Base-by-base conservation (phyloP, 768 basidiomycete species). In the Lanmaoa rubissima region DNA sequence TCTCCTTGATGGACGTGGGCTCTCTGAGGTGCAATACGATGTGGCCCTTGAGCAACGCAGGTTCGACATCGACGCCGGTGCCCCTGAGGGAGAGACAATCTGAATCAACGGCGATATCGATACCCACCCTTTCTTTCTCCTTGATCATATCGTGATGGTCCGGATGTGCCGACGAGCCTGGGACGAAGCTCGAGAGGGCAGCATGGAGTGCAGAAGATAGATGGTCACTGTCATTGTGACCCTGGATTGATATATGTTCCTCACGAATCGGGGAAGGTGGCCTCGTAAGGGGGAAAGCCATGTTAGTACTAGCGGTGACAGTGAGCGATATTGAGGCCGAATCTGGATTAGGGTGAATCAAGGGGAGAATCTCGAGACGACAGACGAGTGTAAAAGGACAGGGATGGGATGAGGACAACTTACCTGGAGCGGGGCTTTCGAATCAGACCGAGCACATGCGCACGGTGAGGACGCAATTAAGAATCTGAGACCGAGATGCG, bases 21-120 rank as follows among this genome's bases (percentile, higher is more conserved):
- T 98, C 92, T 2, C 80, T 76, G 42, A 98, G 82, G 70, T 86
- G 80, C 61, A 98, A 78, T 10, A 86, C 81, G 64, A 98, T 83
- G 66, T 87, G 81, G 5, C 96, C 96, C 43, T 85, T 86, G 60
- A 98, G 85, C 16, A 84, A 75, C 9, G 86, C 84, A 9, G 94
- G 87, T 64, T 94, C 90, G 59, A 92, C 85, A 60, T 96, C 92
- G 63, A 80, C 81, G 35, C 92, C 92, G 8, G 85, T 84, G 46
- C 94, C 93, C 60, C 85, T 82, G 65, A 98, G 81, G 51, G 80
- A 78, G 59, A 97, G 74, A 62, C 75, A 78, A 39, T 90, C 87
- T 4, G 80, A 77, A 69, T 89, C 84, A 53, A 97, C 82, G 51
- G 84, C 66, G 63, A 98, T 88, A 62, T 94, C 89, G 60, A 98